Evolutionary conservation across 176 grass and related monocot genomes (phyloP).

Genomic region (Zea luxurians): DNA sequence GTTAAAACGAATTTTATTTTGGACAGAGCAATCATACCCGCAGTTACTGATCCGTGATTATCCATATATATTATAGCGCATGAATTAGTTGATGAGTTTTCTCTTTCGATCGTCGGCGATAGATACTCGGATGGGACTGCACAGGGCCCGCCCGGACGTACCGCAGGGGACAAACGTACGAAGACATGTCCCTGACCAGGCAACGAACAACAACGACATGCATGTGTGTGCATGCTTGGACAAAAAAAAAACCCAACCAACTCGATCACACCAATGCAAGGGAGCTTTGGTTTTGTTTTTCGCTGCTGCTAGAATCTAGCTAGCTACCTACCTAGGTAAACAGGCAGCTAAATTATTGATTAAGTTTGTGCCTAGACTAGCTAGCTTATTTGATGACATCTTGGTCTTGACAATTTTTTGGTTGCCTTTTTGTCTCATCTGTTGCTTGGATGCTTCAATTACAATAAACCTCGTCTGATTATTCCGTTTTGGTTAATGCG

Average conservation of each 20-base stretch:
- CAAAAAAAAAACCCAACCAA: neutral
- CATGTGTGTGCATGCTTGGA: neutral
- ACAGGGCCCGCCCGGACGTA: neutral
- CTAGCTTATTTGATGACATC: neutral
- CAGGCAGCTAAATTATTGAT: neutral
- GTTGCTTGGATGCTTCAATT: neutral
- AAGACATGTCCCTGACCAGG: conserved; percentile 9
- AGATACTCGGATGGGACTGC: neutral
- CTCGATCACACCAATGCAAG: neutral
- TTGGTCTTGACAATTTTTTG: neutral
- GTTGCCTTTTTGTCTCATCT: neutral
- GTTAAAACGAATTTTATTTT: too few species aligned
- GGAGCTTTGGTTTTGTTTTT: neutral
- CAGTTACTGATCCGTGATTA: too few species aligned
- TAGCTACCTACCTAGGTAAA: neutral
- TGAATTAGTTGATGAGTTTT: too few species aligned
- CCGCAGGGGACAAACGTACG: neutral
- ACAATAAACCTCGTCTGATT: too few species aligned
- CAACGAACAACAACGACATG: conserved; percentile 6
- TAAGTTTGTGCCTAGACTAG: neutral
- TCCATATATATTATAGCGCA: too few species aligned
- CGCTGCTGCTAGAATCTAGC: neutral
- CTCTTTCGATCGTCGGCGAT: neutral
- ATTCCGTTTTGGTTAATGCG: too few species aligned
- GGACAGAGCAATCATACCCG: too few species aligned